Base-by-base conservation (phyloP, 1,139 yeast genomes). In the Kodamaea derodonti region DNA sequence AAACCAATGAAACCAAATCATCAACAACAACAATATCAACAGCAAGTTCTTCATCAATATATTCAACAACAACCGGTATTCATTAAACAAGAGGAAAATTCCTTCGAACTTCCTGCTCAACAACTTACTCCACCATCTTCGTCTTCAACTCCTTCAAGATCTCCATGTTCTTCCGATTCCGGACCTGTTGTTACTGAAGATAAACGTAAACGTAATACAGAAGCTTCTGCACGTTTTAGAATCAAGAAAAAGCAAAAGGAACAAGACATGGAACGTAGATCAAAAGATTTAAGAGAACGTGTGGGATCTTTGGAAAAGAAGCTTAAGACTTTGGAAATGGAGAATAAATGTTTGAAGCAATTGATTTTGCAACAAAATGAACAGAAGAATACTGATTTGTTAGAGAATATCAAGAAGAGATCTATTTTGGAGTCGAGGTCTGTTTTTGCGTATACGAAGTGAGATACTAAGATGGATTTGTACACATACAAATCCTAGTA, bases 341-440 rank as follows among this genome's bases (percentile, higher is more conserved):
- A 87, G 60, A 87, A 87, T 65, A 77, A 78, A 51, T 72, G 92
- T 62, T 69, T 75, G 39, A 70, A 68, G 51, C 67, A 65, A 43
- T 55, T 75, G 46, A 66, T 75, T 17, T 56, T 71, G 32, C 71
- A 73, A 48, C 71, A 72, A 51, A 55, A 53, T 47, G 78, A 72
- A 45, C 58, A 64, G 38, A 62, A 64, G 46, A 65, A 65, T 47
- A 48, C 52, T 29, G 65, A 64, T 37, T 56, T 69, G 38, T 58
- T 69, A 43, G 71, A 68, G 41, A 47, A 49, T 32, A 69, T 69
- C 42, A 69, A 68, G 49, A 62, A 61, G 48, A 62, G 70, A 49
- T 62, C 71, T 20, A 58, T 58, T 16, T 41, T 52, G 40, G 62
- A 54, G 36, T 54, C 61, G n/a, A 48, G 53, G 32, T 54, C 60